These are phyloP conservation scores for Amaranthus cruentus DNA, from an alignment of 148 eudicot species.

Conservation along the genomic window DNA sequence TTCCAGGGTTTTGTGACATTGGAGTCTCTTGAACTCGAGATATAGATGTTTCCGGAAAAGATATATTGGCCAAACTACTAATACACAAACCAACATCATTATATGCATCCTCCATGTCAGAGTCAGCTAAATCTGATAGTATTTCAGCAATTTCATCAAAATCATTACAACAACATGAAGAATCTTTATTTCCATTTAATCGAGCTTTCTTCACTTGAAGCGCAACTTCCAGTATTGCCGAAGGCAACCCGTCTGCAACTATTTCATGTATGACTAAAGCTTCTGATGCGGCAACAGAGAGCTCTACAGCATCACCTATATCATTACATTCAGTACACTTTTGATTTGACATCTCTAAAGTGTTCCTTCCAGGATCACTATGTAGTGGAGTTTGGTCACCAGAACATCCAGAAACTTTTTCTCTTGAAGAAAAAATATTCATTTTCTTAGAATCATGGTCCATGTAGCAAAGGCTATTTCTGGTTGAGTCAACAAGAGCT, in stretches of 20 bases:
- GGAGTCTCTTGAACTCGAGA: constrained; percentile 69
- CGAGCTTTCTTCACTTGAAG: constrained; percentile 82
- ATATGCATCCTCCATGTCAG: constrained; percentile 63
- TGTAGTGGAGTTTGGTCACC: constrained; percentile 15
- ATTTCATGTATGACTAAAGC: constrained; percentile 64
- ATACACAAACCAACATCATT: constrained; percentile 58
- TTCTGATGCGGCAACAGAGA: constrained; percentile 86
- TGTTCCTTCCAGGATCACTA: constrained; percentile 21
- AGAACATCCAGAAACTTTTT: constrained; percentile 15
- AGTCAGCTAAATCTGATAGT: constrained; percentile 59
- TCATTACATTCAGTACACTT: constrained; percentile 30
- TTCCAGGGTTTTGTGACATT: constrained; percentile 28
- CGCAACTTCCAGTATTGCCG: constrained; percentile 66
- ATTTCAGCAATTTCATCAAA: constrained; percentile 29
- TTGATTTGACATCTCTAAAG: constrained; percentile 23
- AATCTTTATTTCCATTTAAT: constrained; percentile 29
- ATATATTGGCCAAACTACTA: constrained; percentile 17
- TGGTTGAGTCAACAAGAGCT: constrained; percentile 16
- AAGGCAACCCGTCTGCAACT: constrained; percentile 31
- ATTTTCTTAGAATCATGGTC: constrained; percentile 20
- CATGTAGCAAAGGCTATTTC: constrained; percentile 13
- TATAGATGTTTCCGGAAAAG: constrained; percentile 27
- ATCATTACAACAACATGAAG: constrained; percentile 22
- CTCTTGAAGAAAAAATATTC: constrained; percentile 19
- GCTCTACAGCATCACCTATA: constrained; percentile 59